These are phyloP conservation scores for Lasiosphaeria miniovina DNA, from an alignment of 495 filamentous ascomycete genomes.

Conservation along the genomic window DNA sequence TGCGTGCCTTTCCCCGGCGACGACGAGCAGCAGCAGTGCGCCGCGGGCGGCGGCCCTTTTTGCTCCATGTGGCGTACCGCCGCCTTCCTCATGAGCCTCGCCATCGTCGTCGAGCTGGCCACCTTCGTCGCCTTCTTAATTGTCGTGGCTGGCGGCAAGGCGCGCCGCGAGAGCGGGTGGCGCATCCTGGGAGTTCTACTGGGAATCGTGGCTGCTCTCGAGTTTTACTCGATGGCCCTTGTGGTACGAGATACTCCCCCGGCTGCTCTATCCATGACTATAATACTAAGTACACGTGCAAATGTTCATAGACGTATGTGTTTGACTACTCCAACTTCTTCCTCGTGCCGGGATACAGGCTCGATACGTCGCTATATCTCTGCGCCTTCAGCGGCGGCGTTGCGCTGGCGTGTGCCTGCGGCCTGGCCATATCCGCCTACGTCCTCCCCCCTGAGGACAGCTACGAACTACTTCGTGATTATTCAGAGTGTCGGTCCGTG, in stretches of 20 bases:
- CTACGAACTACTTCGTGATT: constrained; percentile 55
- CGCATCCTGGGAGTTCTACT: constrained; percentile 64
- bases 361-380: constrained; percentile 74
- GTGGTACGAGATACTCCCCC: constrained; percentile 58
- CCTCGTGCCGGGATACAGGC: constrained; percentile 71
- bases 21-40: constrained; percentile 59
- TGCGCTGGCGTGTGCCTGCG: constrained; percentile 57
- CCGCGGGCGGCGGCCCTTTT: constrained; percentile 70
- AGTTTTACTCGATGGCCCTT: constrained; percentile 70
- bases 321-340: constrained; percentile 85
- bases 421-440: constrained; percentile 60
- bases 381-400: constrained; percentile 72
- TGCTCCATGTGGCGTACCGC: constrained; percentile 88
- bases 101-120: constrained; percentile 71
- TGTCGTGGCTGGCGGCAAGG: constrained; percentile 72
- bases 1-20: constrained; percentile 55
- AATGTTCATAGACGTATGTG: constrained; percentile 62
- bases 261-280: constrained; percentile 4
- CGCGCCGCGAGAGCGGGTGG: constrained; percentile 75
- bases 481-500: constrained; percentile 9
- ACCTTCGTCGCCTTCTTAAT: constrained; percentile 71
- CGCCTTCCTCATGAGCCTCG: constrained; percentile 82
- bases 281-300: background rate
- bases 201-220: constrained; percentile 54
- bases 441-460: constrained; percentile 77